A percentile compares a stretch with the other conserved stretches of the same genome.
Evolutionary conservation across 306 rosid species (phyloP).

Genomic region (Hylodesmum podocarpum): DNA sequence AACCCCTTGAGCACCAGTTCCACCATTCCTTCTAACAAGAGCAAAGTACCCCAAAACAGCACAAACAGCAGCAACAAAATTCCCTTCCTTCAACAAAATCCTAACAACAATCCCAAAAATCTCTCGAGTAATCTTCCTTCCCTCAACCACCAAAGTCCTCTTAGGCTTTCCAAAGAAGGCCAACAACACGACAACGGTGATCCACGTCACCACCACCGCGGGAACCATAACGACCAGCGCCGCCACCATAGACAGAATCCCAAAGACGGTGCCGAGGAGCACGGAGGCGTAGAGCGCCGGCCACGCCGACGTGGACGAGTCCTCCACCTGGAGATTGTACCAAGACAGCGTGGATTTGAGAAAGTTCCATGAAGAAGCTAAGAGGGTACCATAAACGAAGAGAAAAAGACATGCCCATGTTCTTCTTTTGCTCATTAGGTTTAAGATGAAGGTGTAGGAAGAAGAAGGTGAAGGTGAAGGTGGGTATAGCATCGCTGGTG

Average conservation of each 20-base stretch:
- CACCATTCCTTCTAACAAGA: conserved; percentile 54
- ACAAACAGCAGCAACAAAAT: conserved; percentile 81
- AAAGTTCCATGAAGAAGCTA: conserved; percentile 65
- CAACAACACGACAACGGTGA: conserved; percentile 71
- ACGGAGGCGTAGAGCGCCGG: conserved; percentile 85
- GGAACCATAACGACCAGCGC: conserved; percentile 79
- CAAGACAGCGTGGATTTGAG: conserved; percentile 68
- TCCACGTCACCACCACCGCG: conserved; percentile 85
- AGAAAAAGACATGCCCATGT: conserved; percentile 74
- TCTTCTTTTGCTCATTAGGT: conserved; percentile 76
- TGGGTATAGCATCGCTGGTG: conserved; percentile 27
- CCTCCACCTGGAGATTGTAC: conserved; percentile 52
- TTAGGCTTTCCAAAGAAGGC: conserved; percentile 89
- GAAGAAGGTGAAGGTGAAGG: no score
- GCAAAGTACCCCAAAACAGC: conserved; percentile 84
- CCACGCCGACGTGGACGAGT: conserved; percentile 56
- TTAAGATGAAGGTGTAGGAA: conserved; percentile 46
- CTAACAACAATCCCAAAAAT: conserved; percentile 59
- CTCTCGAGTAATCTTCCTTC: conserved; percentile 77
- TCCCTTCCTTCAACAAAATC: conserved; percentile 89
- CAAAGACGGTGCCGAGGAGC: conserved; percentile 76
- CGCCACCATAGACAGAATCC: conserved; percentile 80
- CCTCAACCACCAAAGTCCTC: conserved; percentile 73
- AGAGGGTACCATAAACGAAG: conserved; percentile 55
- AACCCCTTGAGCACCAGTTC: conserved; percentile 36